phyloP scores from a whole-genome alignment of 495 filamentous ascomycete species.

The Sordaria brevicollis region DNA sequence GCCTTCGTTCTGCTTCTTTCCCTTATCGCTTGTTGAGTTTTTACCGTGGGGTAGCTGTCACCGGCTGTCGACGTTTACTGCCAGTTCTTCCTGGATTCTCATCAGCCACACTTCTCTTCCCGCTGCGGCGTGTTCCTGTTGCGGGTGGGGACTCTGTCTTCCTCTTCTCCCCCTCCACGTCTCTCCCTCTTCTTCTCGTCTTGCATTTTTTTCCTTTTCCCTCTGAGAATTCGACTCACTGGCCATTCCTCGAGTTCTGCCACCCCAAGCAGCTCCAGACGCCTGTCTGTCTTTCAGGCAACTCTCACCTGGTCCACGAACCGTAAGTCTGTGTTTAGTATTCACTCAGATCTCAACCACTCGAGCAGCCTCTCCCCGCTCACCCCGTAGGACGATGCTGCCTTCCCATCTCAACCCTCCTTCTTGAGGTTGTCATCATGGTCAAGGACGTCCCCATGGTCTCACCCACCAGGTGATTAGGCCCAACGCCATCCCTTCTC shows the following conservation, averaged over 20 bases:
- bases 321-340: not conserved
- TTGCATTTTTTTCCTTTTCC: not conserved
- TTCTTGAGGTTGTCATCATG: too few species aligned
- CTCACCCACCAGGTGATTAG: too few species aligned
- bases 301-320: not conserved
- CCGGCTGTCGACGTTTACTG: not conserved
- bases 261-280: not conserved
- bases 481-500: too few species aligned
- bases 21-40: not conserved
- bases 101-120: not conserved
- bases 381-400: not conserved
- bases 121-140: too few species aligned
- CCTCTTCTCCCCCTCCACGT: not conserved
- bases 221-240: not conserved
- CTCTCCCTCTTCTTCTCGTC: not conserved
- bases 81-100: not conserved
- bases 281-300: not conserved
- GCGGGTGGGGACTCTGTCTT: too few species aligned
- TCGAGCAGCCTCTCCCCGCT: not conserved
- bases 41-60: not conserved
- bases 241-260: not conserved
- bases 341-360: not conserved
- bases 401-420: too few species aligned
- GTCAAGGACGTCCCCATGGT: too few species aligned
- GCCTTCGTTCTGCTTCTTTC: not conserved